These are phyloP conservation scores for Schwanniomyces etchellsii DNA, from an alignment of 1,139 yeast species.

Conservation along the genomic window DNA sequence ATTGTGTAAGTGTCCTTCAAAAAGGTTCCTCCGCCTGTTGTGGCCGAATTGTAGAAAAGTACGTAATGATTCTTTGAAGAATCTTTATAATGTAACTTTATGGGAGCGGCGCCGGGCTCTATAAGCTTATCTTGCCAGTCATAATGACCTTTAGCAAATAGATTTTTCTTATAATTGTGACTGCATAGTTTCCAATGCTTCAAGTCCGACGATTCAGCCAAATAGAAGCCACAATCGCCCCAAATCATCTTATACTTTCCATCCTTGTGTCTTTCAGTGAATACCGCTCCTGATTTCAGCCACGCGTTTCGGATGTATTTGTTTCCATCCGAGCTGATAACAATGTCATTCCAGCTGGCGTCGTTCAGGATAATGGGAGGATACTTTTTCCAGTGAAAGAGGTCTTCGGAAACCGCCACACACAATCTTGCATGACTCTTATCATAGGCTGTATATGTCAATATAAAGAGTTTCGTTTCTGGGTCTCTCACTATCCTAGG, in stretches of 20 bases:
- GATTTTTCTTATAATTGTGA: conserved; percentile 15
- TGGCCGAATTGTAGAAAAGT: conserved; percentile 36
- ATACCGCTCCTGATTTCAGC: conserved; percentile 43
- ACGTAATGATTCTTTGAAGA: conserved; percentile 30
- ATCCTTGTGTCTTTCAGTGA: conserved; percentile 27
- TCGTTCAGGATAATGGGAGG: conserved; percentile 29
- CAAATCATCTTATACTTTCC: conserved; percentile 41
- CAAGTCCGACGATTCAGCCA: conserved; percentile 33
- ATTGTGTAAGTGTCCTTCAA: conserved; percentile 29
- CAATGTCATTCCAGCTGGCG: conserved; percentile 29
- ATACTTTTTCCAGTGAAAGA: conserved; percentile 36
- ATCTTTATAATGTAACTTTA: conserved; percentile 18
- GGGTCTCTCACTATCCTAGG: conserved; percentile 41
- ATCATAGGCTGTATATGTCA: conserved; percentile 43
- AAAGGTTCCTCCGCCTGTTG: conserved; percentile 30
- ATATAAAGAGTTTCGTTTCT: conserved; percentile 25
- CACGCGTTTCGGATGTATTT: conserved; percentile 26
- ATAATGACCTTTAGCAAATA: conserved; percentile 26
- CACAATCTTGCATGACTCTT: conserved; percentile 31
- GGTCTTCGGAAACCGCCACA: conserved; percentile 35
- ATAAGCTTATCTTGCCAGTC: conserved; percentile 33
- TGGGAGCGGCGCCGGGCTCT: conserved; percentile 43
- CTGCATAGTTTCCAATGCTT: conserved; percentile 28
- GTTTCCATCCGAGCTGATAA: conserved; percentile 18
- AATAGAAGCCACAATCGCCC: conserved; percentile 38